Evolutionary conservation across 495 filamentous ascomycete genomes (phyloP), one percentile per base, ranked within the genome.

Genomic region (Staphylotrichum tortipilum): DNA sequence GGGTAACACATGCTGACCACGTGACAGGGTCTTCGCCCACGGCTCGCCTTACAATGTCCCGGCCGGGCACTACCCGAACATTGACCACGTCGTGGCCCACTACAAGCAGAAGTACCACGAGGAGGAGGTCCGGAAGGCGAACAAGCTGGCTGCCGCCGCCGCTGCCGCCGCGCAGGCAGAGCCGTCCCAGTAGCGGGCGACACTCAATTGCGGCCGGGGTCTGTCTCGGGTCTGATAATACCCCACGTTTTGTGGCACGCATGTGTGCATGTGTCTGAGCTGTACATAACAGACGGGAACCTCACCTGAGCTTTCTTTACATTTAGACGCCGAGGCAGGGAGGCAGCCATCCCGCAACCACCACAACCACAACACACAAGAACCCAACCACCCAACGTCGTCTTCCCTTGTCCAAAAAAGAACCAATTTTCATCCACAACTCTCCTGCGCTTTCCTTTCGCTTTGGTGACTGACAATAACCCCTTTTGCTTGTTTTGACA

Each of bases 51-150:
- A 50, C 49, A 72, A 69, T 57, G 66, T 75, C n/a, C 69, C 68
- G 17, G 73, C 73, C 5, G 72, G 73, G 28, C 64, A 68, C 54
- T 61, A 55, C 51, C 44, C 60, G 31, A 69, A 71, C 59, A 47
- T 76, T 11, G 63, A 66, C 63, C 59, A 73, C 59, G 63, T 76
- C 33, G 63, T 73, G 14, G 72, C 66, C 43, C 70, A 75, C 56
- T 76, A 73, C 64, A 56, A 61, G 54, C 60, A 70, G 60, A 61
- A 72, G 51, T 65, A 72, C 47, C 60, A 67, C 41, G 66, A 60
- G 11, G 69, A 70, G 33, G 72, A 76, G 59, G 73, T 66, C 52
- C 67, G 68, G 37, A 74, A 72, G 57, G 57, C 59, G 26, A 64
- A 65, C 67, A 68, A 64, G 60, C 51, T 76, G 50, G 59, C 59